These are phyloP conservation scores for Zygosaccharomyces sapae DNA, from an alignment of 1,139 yeast species.

Conservation along the genomic window DNA sequence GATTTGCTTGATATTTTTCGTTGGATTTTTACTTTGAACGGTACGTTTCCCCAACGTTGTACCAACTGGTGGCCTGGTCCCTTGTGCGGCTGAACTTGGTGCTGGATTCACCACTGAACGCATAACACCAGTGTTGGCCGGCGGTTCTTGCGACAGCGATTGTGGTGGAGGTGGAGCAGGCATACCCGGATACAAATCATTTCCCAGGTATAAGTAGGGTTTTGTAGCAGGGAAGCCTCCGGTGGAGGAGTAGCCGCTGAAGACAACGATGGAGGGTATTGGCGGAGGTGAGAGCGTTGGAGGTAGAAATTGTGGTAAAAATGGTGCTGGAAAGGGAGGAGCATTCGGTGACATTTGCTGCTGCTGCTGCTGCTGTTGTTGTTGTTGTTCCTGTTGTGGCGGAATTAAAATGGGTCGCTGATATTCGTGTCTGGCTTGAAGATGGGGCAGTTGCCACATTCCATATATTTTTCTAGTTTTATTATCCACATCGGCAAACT, in stretches of 20 bases:
- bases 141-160: neutral
- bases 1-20: conserved; percentile 16
- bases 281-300: conserved; percentile 11
- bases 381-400: conserved; percentile 1
- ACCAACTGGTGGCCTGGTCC: conserved; percentile 1
- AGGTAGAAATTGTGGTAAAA: conserved; percentile 10
- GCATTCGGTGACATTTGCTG: conserved; percentile 6
- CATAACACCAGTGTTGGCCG: neutral
- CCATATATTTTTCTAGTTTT: conserved; percentile 23
- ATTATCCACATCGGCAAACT: conserved; percentile 3
- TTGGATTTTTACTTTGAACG: conserved; percentile 5
- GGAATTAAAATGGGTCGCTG: conserved; percentile 3
- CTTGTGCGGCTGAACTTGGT: neutral
- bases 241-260: conserved; percentile 8
- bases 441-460: conserved; percentile 30
- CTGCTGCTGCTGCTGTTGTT: conserved; percentile 2
- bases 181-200: conserved; percentile 11
- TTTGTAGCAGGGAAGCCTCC: conserved; percentile 10
- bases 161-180: neutral
- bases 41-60: conserved; percentile 2
- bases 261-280: conserved; percentile 4
- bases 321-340: conserved; percentile 4
- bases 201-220: conserved; percentile 11
- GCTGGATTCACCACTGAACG: neutral
- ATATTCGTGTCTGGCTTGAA: conserved; percentile 22